Evolutionary conservation across 805 yeast genomes (phyloP).

Genomic region (Metschnikowia dekortorum): DNA sequence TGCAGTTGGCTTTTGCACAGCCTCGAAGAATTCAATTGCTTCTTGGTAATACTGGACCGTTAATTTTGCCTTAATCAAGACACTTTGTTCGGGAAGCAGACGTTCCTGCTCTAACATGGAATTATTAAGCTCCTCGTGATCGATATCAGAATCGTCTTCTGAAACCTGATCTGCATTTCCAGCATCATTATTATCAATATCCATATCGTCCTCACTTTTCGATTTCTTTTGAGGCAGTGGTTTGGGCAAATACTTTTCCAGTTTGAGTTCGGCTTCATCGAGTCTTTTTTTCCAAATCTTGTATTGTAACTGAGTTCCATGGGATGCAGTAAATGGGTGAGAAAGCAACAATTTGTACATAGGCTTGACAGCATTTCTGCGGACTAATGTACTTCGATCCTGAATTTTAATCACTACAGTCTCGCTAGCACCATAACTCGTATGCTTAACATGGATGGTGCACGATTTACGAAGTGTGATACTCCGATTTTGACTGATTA

Average conservation of each 20-base stretch:
- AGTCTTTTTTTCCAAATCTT: conserved; percentile 60
- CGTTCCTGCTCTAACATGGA: conserved; percentile 27
- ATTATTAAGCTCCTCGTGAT: conserved; percentile 21
- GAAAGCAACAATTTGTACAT: conserved; percentile 64
- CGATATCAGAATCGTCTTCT: conserved; percentile 15
- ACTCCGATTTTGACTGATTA: too few species aligned
- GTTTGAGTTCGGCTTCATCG: conserved; percentile 44
- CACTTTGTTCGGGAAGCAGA: conserved; percentile 26
- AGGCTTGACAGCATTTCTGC: conserved; percentile 77
- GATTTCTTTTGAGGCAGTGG: conserved; percentile 3
- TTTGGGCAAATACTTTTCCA: conserved; percentile 32
- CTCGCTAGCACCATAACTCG: too few species aligned
- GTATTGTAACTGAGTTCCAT: conserved; percentile 65
- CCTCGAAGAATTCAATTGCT: conserved; percentile 69
- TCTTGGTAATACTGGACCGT: conserved; percentile 72
- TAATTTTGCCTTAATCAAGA: conserved; percentile 49
- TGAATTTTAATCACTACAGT: too few species aligned
- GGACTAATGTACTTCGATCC: conserved; percentile 36
- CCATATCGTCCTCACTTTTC: conserved; percentile 15
- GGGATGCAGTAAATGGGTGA: conserved; percentile 78
- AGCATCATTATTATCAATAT: conserved; percentile 12
- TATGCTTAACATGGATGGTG: too few species aligned
- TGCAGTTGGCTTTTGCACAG: conserved; percentile 59
- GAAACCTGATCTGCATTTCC: neutral
- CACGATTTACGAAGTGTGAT: too few species aligned